Conservation (phyloP, 1,284 basidiomycete species). For the Leucoagaricus sp. region DNA sequence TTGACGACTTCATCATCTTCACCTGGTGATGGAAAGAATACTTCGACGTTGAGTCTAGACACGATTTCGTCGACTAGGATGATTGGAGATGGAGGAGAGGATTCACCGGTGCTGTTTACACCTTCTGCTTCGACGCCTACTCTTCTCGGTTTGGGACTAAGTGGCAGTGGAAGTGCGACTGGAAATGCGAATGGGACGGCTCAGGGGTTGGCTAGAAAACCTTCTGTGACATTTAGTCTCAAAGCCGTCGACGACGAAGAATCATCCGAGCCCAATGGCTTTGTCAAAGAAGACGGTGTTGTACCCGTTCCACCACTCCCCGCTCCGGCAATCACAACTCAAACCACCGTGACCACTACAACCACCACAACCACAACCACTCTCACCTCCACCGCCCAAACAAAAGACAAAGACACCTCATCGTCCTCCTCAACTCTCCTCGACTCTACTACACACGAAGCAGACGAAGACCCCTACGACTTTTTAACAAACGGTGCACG, state of each 20-base stretch:
- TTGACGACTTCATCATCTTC: no score
- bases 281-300: no score
- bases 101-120: neutral
- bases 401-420: neutral
- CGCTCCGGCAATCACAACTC: neutral
- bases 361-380: no score
- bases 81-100: conserved; percentile 8
- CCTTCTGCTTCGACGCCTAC: neutral
- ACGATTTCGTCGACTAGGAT: neutral
- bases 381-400: no score
- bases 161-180: no score
- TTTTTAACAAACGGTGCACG: conserved; percentile 83
- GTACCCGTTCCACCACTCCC: no score
- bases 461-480: conserved; percentile 44
- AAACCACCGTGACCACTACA: no score
- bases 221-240: conserved; percentile 1
- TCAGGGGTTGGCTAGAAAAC: conserved; percentile 2
- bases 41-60: neutral
- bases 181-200: no score
- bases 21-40: neutral
- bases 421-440: neutral
- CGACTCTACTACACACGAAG: no score
- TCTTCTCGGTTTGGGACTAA: neutral
- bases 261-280: no score
- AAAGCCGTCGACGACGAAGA: neutral